Conservation (phyloP, 2,329 filamentous ascomycete species). For the Fusarium protoensiforme region DNA sequence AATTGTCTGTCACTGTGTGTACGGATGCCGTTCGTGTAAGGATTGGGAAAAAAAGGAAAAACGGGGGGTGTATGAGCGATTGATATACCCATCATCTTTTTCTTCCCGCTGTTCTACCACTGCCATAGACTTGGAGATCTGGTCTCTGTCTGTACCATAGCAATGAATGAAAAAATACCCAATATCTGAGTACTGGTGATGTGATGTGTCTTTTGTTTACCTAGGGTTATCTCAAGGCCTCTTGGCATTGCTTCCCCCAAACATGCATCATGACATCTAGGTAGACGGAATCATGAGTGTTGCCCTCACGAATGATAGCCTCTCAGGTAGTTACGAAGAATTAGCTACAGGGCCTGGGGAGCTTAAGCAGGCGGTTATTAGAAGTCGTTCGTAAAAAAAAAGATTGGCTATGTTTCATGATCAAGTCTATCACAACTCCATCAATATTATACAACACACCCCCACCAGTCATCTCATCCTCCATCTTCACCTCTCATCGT, state of each 20-base stretch:
- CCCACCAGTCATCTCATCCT: neutral
- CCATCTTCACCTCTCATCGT: neutral
- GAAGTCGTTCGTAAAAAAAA: constrained; percentile 6
- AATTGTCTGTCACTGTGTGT: constrained; percentile 24
- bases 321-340: neutral
- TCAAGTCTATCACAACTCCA: constrained; percentile 31
- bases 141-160: constrained; percentile 52
- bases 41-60: constrained; percentile 21
- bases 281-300: neutral
- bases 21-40: constrained; percentile 26
- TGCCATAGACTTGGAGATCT: constrained; percentile 48
- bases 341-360: neutral
- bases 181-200: constrained; percentile 17
- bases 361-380: neutral
- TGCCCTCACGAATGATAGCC: neutral
- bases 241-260: neutral
- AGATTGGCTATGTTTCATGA: constrained; percentile 18
- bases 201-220: neutral
- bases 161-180: constrained; percentile 40
- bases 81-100: constrained; percentile 37
- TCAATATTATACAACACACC: constrained; percentile 28
- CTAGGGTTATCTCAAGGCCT: too few relatives aligned
- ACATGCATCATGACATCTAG: neutral
- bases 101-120: constrained; percentile 43
- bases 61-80: constrained; percentile 34